These are phyloP conservation scores for Aspergillus sp. DNA, from an alignment of 2,329 filamentous ascomycete genomes.

Conservation along the genomic window DNA sequence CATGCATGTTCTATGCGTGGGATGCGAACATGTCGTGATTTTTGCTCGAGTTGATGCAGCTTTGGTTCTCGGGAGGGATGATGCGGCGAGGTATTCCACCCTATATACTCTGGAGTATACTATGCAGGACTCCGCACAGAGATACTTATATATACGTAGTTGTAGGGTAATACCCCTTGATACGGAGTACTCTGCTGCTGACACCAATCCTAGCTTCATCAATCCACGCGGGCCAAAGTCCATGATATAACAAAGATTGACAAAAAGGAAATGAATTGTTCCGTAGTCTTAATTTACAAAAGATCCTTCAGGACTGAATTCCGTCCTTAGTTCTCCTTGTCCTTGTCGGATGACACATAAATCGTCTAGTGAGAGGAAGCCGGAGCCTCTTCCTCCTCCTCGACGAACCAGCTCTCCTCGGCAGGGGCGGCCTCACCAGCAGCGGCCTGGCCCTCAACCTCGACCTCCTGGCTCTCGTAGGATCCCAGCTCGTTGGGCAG, in stretches of 20 bases:
- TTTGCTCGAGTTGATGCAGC: neutral
- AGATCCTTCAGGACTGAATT: slow-evolving; percentile 18
- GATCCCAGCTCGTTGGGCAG: slow-evolving; percentile 84
- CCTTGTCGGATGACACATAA: slow-evolving; percentile 13
- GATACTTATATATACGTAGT: too few species aligned
- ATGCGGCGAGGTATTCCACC: neutral
- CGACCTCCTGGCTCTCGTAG: slow-evolving; percentile 89
- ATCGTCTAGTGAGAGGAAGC: slow-evolving; percentile 34
- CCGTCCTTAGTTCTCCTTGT: slow-evolving; percentile 21
- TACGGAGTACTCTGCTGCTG: neutral
- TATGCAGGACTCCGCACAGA: too few species aligned
- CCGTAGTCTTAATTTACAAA: slow-evolving; percentile 23
- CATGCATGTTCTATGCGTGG: neutral
- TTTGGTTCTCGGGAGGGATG: neutral
- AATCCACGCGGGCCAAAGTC: neutral
- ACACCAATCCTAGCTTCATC: neutral
- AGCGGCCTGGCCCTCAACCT: slow-evolving; percentile 79
- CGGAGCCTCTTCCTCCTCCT: slow-evolving; percentile 50
- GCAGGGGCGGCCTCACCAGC: slow-evolving; percentile 52
- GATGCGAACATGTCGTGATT: neutral
- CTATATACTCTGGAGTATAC: too few species aligned
- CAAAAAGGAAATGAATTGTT: slow-evolving; percentile 14
- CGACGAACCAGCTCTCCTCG: slow-evolving; percentile 74
- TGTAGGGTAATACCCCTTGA: too few species aligned
- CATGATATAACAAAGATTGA: neutral